These are phyloP conservation scores for Pichia phayaonensis DNA, from an alignment of 805 yeast genomes.

Conservation along the genomic window DNA sequence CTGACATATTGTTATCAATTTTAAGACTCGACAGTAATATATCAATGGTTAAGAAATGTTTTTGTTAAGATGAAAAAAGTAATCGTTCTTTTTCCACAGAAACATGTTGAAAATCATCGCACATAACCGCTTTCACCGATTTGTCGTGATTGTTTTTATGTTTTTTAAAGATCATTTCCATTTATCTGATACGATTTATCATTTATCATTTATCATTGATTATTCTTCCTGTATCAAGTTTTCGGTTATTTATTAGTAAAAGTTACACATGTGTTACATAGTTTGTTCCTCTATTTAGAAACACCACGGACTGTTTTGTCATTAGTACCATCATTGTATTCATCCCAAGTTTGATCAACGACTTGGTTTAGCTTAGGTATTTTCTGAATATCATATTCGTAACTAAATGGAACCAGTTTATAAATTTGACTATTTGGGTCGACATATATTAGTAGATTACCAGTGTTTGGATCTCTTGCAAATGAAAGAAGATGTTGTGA, in stretches of 20 bases:
- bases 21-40: not conserved
- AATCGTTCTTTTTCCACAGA: too few relatives aligned
- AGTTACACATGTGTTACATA: not conserved
- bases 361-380: constrained; percentile 1
- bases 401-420: constrained; percentile 14
- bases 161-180: too few relatives aligned
- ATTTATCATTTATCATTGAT: too few relatives aligned
- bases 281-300: not conserved
- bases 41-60: not conserved
- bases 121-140: too few relatives aligned
- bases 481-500: constrained; percentile 10
- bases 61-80: not conserved
- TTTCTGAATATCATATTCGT: constrained; percentile 14
- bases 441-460: constrained; percentile 13
- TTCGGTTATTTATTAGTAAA: not conserved
- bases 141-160: too few relatives aligned
- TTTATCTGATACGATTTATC: too few relatives aligned
- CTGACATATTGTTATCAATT: not conserved
- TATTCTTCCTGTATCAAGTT: too few relatives aligned
- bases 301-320: not conserved
- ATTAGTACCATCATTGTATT: not conserved
- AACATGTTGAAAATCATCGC: not conserved
- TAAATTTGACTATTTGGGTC: constrained; percentile 10
- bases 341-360: constrained; percentile 1
- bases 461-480: constrained; percentile 12